phyloP scores from a whole-genome alignment of 305 asterid species.

The Fraxinus greggii region DNA sequence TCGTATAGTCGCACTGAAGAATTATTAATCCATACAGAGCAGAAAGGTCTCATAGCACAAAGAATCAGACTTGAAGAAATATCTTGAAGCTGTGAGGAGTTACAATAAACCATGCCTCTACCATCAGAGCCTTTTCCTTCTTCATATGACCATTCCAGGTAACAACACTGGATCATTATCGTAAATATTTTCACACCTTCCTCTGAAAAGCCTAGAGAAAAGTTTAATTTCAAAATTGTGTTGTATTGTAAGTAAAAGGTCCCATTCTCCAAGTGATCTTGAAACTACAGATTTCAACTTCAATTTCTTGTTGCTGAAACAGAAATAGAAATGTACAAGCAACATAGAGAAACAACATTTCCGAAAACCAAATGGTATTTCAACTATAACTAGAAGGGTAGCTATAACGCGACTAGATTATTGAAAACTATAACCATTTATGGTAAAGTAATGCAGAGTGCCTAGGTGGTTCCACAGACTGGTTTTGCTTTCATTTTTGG shows the following conservation, averaged over 20 bases:
- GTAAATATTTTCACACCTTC: neutral
- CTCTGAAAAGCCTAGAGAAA: neutral
- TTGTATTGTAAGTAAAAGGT: neutral
- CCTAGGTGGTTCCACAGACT: neutral
- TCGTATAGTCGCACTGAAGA: constrained; percentile 36
- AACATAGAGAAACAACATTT: neutral
- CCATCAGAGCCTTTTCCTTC: constrained; percentile 37
- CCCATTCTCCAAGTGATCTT: neutral
- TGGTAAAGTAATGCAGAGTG: neutral
- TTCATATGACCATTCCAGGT: constrained; percentile 4
- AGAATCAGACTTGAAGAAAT: constrained; percentile 21
- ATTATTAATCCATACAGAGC: constrained; percentile 41
- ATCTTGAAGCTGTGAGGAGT: constrained; percentile 36
- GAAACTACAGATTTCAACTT: neutral
- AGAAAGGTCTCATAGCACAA: constrained; percentile 31
- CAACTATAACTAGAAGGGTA: constrained; percentile 5
- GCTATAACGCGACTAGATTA: neutral
- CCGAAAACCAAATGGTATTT: neutral
- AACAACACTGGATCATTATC: neutral
- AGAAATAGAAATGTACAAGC: neutral
- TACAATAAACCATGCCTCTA: constrained; percentile 44
- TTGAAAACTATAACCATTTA: neutral
- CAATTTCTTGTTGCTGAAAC: neutral
- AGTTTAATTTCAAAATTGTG: neutral
- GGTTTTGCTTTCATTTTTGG: neutral